These are phyloP conservation scores for Xerocomellus chrysenteron DNA, from an alignment of 768 basidiomycete genomes.

Conservation along the genomic window DNA sequence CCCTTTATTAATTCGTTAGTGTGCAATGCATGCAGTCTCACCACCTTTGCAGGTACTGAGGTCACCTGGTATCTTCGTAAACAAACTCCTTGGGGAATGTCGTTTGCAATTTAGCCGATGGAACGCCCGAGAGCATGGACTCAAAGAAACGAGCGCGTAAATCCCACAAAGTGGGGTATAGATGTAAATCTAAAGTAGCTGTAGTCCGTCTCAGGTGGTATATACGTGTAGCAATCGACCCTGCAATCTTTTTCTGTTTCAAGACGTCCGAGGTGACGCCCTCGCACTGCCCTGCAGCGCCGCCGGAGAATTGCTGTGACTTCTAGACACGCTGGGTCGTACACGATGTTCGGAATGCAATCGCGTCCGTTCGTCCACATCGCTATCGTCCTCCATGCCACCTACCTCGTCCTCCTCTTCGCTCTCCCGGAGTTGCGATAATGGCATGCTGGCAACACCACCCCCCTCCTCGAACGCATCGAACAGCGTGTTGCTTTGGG, in stretches of 20 bases:
- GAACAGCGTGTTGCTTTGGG: constrained; percentile 68
- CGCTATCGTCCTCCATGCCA: constrained; percentile 45
- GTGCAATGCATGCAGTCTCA: background rate
- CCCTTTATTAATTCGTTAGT: background rate
- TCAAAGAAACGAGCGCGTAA: constrained; percentile 3
- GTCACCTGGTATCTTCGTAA: background rate
- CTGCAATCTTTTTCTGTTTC: constrained; percentile 4
- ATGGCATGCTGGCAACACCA: constrained; percentile 40
- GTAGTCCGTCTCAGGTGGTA: constrained; percentile 26
- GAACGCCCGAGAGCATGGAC: constrained; percentile 12
- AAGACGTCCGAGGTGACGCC: constrained; percentile 19
- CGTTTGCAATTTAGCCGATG: too few species aligned
- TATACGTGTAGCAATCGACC: constrained; percentile 2
- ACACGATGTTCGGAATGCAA: constrained; percentile 29
- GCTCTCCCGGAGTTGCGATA: constrained; percentile 65
- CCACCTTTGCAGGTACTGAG: background rate
- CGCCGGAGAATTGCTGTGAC: constrained; percentile 53
- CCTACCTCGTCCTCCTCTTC: constrained; percentile 50
- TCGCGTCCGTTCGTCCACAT: constrained; percentile 45
- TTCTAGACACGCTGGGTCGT: constrained; percentile 43
- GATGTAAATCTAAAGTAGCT: constrained; percentile 27
- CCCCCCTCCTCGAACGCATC: constrained; percentile 62
- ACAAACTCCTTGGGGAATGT: background rate
- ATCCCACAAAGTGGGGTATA: constrained; percentile 22
- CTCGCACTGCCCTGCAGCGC: constrained; percentile 31